These are phyloP conservation scores for Macaranga tanarius DNA, from an alignment of 441 rosid genomes.

Conservation along the genomic window DNA sequence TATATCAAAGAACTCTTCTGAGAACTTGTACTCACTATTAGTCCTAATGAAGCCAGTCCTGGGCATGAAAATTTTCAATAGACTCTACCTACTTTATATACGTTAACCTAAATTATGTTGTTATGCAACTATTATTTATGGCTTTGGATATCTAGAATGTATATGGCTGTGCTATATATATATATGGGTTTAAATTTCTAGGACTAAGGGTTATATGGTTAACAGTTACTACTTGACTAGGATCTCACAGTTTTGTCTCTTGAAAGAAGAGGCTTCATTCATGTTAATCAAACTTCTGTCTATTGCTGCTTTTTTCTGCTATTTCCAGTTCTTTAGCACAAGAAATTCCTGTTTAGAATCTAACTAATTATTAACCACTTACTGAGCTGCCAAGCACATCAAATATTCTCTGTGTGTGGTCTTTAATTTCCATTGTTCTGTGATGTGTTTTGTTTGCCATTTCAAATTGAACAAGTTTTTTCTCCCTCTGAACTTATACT, in stretches of 20 bases:
- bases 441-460: conserved; percentile 1
- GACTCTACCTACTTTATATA: background rate
- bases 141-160: background rate
- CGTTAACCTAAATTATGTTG: background rate
- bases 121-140: background rate
- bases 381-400: background rate
- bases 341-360: background rate
- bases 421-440: background rate
- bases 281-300: background rate
- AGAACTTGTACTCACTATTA: no score
- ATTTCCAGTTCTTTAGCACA: background rate
- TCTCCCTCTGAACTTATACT: conserved; percentile 9
- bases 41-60: background rate
- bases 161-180: background rate
- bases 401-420: background rate
- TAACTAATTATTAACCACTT: background rate
- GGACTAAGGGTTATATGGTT: conserved; percentile 8
- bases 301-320: background rate
- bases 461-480: conserved; percentile 3
- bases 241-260: background rate
- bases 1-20: no score
- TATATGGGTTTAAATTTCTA: background rate
- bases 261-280: conserved; percentile 4
- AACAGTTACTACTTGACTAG: background rate
- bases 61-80: background rate